Conservation (phyloP, 192 early-diverging fungal species). For the Coemansia reversa region DNA sequence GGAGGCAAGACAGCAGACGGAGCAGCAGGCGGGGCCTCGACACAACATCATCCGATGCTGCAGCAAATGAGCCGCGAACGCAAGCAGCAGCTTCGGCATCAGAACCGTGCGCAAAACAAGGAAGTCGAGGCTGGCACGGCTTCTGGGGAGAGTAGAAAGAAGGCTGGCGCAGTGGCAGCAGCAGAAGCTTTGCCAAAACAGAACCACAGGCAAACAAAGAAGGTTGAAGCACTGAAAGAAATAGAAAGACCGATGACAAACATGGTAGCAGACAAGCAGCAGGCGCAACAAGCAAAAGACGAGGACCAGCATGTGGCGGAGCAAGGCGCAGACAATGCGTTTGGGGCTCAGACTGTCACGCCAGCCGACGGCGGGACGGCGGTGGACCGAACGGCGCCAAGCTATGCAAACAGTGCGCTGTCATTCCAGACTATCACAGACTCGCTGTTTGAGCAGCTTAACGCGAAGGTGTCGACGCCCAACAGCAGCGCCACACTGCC, state of each 20-base stretch:
- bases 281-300: background rate
- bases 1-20: background rate
- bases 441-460: slow-evolving; percentile 50
- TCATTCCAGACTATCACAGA: slow-evolving; percentile 51
- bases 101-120: slow-evolving; percentile 24
- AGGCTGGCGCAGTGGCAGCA: background rate
- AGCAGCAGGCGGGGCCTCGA: background rate
- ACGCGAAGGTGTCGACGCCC: slow-evolving; percentile 41
- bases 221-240: background rate
- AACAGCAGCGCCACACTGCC: slow-evolving; percentile 12
- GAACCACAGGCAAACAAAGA: background rate
- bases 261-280: background rate
- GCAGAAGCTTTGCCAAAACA: slow-evolving; percentile 4
- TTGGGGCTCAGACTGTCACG: background rate
- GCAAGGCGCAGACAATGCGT: no score
- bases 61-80: slow-evolving; percentile 48
- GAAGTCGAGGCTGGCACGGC: background rate
- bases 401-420: slow-evolving; percentile 32
- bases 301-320: background rate
- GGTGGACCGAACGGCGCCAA: background rate
- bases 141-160: no score
- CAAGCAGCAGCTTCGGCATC: slow-evolving; percentile 45
- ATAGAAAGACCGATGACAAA: background rate
- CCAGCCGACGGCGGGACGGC: background rate
- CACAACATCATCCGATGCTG: slow-evolving; percentile 36